Base-by-base conservation (phyloP, 176 grass and related monocot species). In the Aegilops speltoides region DNA sequence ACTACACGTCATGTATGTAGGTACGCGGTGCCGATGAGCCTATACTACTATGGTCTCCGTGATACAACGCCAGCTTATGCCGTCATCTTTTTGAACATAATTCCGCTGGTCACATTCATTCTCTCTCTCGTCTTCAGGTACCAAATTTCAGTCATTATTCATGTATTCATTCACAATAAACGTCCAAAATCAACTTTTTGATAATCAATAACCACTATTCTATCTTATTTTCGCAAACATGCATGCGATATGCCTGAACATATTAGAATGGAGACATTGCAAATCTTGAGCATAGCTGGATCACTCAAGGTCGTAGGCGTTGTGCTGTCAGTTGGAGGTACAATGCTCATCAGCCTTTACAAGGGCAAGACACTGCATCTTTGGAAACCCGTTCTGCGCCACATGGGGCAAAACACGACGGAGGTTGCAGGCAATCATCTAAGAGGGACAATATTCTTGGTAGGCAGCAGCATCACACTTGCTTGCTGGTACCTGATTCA, bases 401-500 rank as follows among this genome's bases (percentile, higher is more conserved):
- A 36, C 0, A 15, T 85, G 43, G 29, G 23, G 31, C 8, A 25
- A 25, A 22, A 78, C 40, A 79, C 19, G 3, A 59, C 56, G 0
- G 56, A 59, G 1, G 8, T 32, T 66, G 65, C 20, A 48, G 77
- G 16, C 15, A 61, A 82, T 83, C 88, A 88, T 41, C 68, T 93
- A 67, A 24, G 72, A 22, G 91, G 82, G 28, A 82, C 82, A 11
- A 29, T 91, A 5, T 83, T 93, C 2, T 78, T 93, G 56, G 6
- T 56, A 2, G 88, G 63, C 38, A 83, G 91, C 56, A 82, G 88
- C 85, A 83, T 90, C 38, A 65, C 43, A 24, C 78, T 88, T 82
- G 88, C 91, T 68, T 90, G 88, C 34, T 93, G 91, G 88, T 93
- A 88, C 68, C 77, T 90, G 28, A 69, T 91, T 76, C 85, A 93